Evolutionary conservation across 495 filamentous ascomycete genomes (phyloP).

Genomic region (Talaromyces stipitatus): DNA sequence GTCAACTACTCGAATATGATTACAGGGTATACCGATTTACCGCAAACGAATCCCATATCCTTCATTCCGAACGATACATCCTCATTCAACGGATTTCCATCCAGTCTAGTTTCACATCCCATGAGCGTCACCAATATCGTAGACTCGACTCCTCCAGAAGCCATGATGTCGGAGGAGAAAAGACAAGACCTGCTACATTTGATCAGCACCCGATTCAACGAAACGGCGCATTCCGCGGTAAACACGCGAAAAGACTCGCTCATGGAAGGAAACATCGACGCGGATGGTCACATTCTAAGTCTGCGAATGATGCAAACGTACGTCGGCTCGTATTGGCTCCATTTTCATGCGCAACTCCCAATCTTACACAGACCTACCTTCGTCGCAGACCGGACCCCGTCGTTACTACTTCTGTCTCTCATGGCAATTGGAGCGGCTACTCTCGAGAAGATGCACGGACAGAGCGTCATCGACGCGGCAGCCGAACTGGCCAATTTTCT

Average conservation of each 20-base stretch:
- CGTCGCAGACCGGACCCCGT: constrained; percentile 75
- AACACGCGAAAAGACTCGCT: constrained; percentile 70
- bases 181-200: constrained; percentile 75
- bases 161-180: constrained; percentile 80
- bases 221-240: constrained; percentile 66
- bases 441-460: constrained; percentile 71
- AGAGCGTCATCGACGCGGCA: constrained; percentile 61
- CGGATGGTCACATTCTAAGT: constrained; percentile 72
- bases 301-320: constrained; percentile 93
- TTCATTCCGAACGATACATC: constrained; percentile 36
- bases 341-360: constrained; percentile 91
- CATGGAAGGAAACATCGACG: constrained; percentile 67
- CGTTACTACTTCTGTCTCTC: constrained; percentile 80
- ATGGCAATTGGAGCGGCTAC: constrained; percentile 91
- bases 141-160: constrained; percentile 73
- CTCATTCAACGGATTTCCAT: constrained; percentile 26
- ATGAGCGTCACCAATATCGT: constrained; percentile 90
- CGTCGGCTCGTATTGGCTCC: constrained; percentile 87
- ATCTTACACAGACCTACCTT: constrained; percentile 95
- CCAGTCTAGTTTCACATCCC: constrained; percentile 48
- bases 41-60: constrained; percentile 28
- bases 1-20: constrained; percentile 26
- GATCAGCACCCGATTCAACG: constrained; percentile 75
- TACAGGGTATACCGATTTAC: constrained; percentile 39
- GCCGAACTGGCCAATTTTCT: constrained; percentile 78